Conservation (phyloP, 805 yeast species). For the Candida nitratophila region DNA sequence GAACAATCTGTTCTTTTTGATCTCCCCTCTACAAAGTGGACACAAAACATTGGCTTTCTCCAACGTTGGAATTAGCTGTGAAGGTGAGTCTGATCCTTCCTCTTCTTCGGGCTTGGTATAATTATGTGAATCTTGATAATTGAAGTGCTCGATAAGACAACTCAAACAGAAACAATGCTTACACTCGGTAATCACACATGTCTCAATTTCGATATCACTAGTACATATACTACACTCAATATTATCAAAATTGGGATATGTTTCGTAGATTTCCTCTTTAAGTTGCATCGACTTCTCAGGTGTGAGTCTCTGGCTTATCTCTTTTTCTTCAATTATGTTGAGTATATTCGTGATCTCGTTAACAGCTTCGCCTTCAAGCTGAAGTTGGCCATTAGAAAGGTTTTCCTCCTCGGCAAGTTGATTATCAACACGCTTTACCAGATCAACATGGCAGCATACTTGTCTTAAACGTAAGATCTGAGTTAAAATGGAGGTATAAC, state of each 20-base stretch:
- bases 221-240: conserved; percentile 83
- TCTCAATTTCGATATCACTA: conserved; percentile 48
- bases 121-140: conserved; percentile 42
- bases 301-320: conserved; percentile 15
- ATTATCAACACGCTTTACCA: conserved; percentile 44
- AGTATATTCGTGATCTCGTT: conserved; percentile 17
- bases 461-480: conserved; percentile 82
- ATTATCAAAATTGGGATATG: conserved; percentile 30
- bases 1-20: conserved; percentile 44
- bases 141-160: conserved; percentile 70
- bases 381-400: conserved; percentile 10
- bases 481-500: conserved; percentile 73
- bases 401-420: conserved; percentile 33
- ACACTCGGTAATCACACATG: conserved; percentile 58
- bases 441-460: conserved; percentile 75
- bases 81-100: background rate
- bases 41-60: conserved; percentile 47
- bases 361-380: conserved; percentile 7
- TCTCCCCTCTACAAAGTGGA: conserved; percentile 64
- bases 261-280: conserved; percentile 23
- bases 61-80: conserved; percentile 1
- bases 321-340: conserved; percentile 18
- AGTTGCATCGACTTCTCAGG: conserved; percentile 17
- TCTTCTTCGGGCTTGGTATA: conserved; percentile 2
- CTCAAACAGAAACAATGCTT: conserved; percentile 72